Percentiles rank a stretch among this genome's conserved stretches.
Evolutionary conservation across 2,329 filamentous ascomycete genomes (phyloP).

Genomic region (Trichoderma afroharzianum): DNA sequence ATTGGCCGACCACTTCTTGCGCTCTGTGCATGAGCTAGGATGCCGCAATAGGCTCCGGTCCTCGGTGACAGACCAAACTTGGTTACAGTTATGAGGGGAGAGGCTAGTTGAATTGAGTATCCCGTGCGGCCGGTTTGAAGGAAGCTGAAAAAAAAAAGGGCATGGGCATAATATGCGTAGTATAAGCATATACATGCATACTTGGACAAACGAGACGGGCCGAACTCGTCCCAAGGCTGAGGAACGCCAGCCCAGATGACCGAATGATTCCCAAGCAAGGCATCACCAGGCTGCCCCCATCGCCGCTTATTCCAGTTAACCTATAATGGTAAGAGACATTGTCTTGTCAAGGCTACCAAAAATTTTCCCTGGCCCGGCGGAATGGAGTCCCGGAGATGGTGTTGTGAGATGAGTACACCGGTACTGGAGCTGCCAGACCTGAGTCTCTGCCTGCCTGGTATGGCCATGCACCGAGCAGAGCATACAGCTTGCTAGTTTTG

Average conservation of each 20-base stretch:
- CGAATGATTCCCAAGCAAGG: neutral
- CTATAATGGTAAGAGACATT: neutral
- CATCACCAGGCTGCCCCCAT: neutral
- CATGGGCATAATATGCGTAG: neutral
- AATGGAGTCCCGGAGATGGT: neutral
- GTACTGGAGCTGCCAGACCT: neutral
- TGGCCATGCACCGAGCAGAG: neutral
- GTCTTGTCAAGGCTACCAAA: neutral
- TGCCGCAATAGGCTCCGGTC: neutral
- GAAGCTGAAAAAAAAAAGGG: neutral
- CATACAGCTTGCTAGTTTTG: neutral
- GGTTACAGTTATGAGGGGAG: neutral
- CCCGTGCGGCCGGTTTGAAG: neutral
- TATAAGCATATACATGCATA: neutral
- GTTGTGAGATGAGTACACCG: neutral
- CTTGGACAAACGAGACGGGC: slow-evolving; percentile 1
- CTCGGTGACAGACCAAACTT: neutral
- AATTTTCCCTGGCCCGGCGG: neutral
- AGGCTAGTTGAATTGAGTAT: neutral
- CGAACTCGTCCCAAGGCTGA: slow-evolving; percentile 14
- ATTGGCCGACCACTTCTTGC: neutral
- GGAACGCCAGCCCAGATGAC: neutral
- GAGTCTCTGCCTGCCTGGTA: neutral
- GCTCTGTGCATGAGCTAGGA: neutral
- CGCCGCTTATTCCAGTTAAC: neutral